Base-by-base conservation (phyloP, 441 rosid genomes). In the Pelargonium fulgidum region DNA sequence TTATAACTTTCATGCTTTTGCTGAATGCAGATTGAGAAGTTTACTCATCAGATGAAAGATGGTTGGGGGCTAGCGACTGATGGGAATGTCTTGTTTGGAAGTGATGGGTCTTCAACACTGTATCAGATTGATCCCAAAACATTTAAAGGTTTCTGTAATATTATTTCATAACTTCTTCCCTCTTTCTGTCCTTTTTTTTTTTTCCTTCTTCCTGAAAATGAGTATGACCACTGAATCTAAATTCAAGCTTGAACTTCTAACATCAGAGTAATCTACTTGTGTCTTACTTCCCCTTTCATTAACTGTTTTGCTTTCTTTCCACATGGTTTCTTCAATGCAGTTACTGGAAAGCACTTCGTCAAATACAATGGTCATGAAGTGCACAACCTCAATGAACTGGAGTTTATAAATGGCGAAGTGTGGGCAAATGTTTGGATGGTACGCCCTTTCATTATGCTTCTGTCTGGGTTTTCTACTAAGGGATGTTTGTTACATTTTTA, bases 401-500 rank as follows among this genome's bases (percentile, higher is more conserved):
- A 94, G 82, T 92, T 81, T 75, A 70, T 94, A 66, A 77, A 94
- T 77, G 87, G 91, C 12, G 99, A 94, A 86, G 81, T 94, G 48
- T 94, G 99, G 99, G 96, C 97, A 4, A 94, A 94, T 65, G 81
- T 94, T 67, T 95, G 89, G 89, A 85, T 79, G 98, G 99, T 95
- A 83, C 45, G 64, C 2, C 71, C 56, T 75, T 68, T n/a, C 33
- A 41, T 81, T 3, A n/a, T 47, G 13, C 14, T 2, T 12, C 54
- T n/a, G 14, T 47, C 4, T 47, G 5, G 54, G 5, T 12, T 47
- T 9, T 47, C 54, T 3, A 47, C 54, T 47, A 47, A 47, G 13
- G 54, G 54, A 47, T n/a, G 36, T 42, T 10, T 70, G 63, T 13
- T 52, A 47, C 29, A 33, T 22, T 58, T 50, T 16, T 45, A 33